These are phyloP conservation scores for Apium graveolens DNA, from an alignment of 129 eudicot genomes.

Conservation along the genomic window DNA sequence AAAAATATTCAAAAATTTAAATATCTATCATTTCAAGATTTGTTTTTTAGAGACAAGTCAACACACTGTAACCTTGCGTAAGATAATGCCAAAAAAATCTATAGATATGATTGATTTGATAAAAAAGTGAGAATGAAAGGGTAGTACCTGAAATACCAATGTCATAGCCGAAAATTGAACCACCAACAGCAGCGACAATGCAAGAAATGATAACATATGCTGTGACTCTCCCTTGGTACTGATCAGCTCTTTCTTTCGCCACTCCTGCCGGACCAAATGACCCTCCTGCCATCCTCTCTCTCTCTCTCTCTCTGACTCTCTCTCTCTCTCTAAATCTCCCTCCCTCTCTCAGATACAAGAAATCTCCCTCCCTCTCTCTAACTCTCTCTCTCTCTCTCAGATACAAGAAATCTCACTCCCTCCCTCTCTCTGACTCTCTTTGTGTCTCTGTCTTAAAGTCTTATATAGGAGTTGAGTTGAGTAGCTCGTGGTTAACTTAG, in stretches of 20 bases:
- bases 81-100: not conserved
- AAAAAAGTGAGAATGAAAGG: not conserved
- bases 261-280: conserved; percentile 49
- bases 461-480: conserved; percentile 7
- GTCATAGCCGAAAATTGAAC: conserved; percentile 80
- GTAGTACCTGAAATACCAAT: conserved; percentile 75
- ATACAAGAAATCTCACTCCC: not conserved
- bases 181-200: conserved; percentile 85
- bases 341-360: not conserved
- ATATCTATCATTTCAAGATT: not conserved
- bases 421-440: not conserved
- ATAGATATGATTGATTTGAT: not conserved
- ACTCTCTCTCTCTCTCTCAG: not conserved
- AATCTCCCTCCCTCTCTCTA: not conserved
- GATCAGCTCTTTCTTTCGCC: conserved; percentile 61
- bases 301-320: not conserved
- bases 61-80: no score
- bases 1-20: no score
- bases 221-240: conserved; percentile 66
- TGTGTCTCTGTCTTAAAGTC: no score
- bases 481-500: not conserved
- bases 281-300: conserved; percentile 64
- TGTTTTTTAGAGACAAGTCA: not conserved
- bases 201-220: conserved; percentile 62
- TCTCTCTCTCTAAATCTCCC: no score